Base-by-base conservation (phyloP, 202 grass and related monocot genomes). In the Cymbopogon flexuosus region DNA sequence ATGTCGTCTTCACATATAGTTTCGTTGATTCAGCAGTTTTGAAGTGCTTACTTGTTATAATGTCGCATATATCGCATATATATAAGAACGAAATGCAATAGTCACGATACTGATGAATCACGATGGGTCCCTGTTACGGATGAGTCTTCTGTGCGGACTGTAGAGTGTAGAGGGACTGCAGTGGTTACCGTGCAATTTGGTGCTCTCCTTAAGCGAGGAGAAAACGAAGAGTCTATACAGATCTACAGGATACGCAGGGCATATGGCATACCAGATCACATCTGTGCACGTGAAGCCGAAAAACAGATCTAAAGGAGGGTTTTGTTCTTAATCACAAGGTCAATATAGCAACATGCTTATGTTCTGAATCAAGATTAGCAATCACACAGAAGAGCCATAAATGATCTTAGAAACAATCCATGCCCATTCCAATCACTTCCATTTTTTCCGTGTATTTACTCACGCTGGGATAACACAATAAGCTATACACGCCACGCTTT, bases 401-500 rank as follows among this genome's bases (percentile, higher is more conserved):
- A 70, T 2, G 47, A 52, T 13, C 9, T 79, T 79, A 75, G 68
- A 75, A 85, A 68, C 33, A 81, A 82, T 73, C 46, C 72, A 64
- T 63, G 51, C 31, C 42, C 59, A 79, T 63, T 69, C 18, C 83
- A 47, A 86, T 74, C 77, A 78, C 21, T 68, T 66, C 27, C 49
- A 33, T 47, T 60, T 24, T 79, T 49, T 18, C 8, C 22, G 13
- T 83, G 42, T 76, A 70, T 54, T 74, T 59, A 42, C 83, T 86
- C 62, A 76, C 72, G 36, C 23, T 56, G 54, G 68, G 61, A 85
- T 62, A 69, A 46, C 66, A 83, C 22, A 72, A 76, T 65, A 70
- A 74, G 23, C 81, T 86, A 82, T 89, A 86, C 88, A 89, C 3
- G 42, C 68, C 88, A 89, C 7, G 68, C 68, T 70, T 79, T 73